Conservation (phyloP, 352 stramenopile species). For the Phytophthora europaea region DNA sequence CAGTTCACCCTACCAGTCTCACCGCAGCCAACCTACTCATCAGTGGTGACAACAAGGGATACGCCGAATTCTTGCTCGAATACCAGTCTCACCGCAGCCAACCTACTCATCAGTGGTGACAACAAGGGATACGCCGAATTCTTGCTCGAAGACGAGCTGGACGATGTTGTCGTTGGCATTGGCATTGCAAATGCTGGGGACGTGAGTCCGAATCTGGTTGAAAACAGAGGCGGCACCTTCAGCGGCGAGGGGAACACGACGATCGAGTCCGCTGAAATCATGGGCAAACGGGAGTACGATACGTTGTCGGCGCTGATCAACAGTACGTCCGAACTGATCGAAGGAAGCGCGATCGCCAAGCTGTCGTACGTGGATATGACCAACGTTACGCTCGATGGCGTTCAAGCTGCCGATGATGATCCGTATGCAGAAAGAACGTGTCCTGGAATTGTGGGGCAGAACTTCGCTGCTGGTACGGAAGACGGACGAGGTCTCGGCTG, state of each 20-base stretch:
- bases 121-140: constrained; percentile 72
- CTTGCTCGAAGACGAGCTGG: constrained; percentile 27
- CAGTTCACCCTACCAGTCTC: constrained; percentile 85
- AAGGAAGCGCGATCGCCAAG: constrained; percentile 34
- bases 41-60: constrained; percentile 86
- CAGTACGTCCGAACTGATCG: constrained; percentile 30
- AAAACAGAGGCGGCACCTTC: constrained; percentile 64
- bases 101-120: constrained; percentile 80
- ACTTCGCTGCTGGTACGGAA: constrained; percentile 62
- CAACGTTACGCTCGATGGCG: constrained; percentile 49
- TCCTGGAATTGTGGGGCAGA: constrained; percentile 57
- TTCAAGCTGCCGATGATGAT: constrained; percentile 20
- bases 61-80: constrained; percentile 20
- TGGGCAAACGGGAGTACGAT: constrained; percentile 46
- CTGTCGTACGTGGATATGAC: constrained; percentile 63
- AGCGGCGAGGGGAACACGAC: constrained; percentile 41
- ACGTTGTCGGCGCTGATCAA: constrained; percentile 43
- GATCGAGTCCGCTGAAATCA: constrained; percentile 57
- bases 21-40: constrained; percentile 80
- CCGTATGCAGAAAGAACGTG: constrained; percentile 53
- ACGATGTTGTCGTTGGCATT: constrained; percentile 40
- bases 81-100: constrained; percentile 74
- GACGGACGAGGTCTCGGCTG: constrained; percentile 46
- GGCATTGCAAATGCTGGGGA: constrained; percentile 61
- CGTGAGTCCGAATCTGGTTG: constrained; percentile 57